Evolutionary conservation across 495 filamentous ascomycete genomes (phyloP), one percentile per base, ranked within the genome.

Genomic region (Achaetomiella virescens): DNA sequence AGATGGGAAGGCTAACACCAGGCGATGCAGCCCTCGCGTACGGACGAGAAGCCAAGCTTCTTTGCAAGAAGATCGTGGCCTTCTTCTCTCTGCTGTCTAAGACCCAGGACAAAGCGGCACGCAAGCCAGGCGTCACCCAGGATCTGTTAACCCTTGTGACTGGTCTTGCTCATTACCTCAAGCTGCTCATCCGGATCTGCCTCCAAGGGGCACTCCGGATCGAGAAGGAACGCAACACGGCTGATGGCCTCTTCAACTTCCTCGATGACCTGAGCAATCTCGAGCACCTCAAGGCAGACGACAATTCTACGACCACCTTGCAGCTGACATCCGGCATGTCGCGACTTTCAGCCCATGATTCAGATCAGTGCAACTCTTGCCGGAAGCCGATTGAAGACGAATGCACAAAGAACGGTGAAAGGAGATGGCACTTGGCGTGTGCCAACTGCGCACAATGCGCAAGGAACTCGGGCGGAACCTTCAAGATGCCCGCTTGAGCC

Each of bases 31-130:
- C 88, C 55, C 76, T 97, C 38, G 86, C 90, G 24, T 97, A 97
- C 67, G 87, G 88, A 18, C 84, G 95, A 54, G 95, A 99, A 74
- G 87, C 95, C 20, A 99, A 97, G 72, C 78, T 99, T 29, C 84
- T 99, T 12, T 99, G 95, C 78, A 99, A 99, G 71, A 99, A 99
- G 72, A 95, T 99, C 50, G 93, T 99, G 24, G 88, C 93, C 17
- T 99, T 99, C 76, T 99, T 99, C 69, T 86, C 88, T 11, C 73
- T 99, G 29, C 76, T 99, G 5, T 91, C 92, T 2, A 95, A 95
- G 64, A 92, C 90, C 2, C 91, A 97, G 70, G 90, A 96, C 60
- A 90, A 85, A 14, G 90, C 89, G 8, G 84, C 89, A 35, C 78
- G 88, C 41, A 85, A 96, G 66, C 81, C 97, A 11, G 95, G 95